Base-by-base conservation (phyloP, 2,329 filamentous ascomycete genomes). In the Trichoderma gracile region DNA sequence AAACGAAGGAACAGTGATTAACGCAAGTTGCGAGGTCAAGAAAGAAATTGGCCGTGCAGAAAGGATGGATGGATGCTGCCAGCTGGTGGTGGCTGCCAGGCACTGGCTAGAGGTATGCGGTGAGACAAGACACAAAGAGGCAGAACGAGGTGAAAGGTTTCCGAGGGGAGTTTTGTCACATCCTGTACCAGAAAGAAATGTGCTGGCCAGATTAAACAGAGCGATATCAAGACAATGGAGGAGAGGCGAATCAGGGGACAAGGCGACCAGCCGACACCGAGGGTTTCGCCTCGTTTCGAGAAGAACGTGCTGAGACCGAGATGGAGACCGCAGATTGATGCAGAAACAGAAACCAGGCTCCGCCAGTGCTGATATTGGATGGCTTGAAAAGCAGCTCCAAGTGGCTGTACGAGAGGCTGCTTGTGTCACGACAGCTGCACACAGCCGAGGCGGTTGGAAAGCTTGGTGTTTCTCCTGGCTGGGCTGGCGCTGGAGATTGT, bases 361-460 rank as follows among this genome's bases (percentile, higher is more conserved):
- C 45, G 23, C 23, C n/a, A 21, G 45, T 21, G 30, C 21, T 42
- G 30, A 25, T n/a, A 19, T 33, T 23, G 30, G 49, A 52, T 17
- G 49, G 30, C 12, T 52, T 50, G 15, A 21, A 40, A 21, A 33
- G 53, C 43, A 63, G 49, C 15, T 55, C 12, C n/a, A 40, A 50
- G 60, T 56, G 58, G 47, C 33, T 14, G 38, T 38, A 50, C 57
- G 23, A 47, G 42, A 47, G 21, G 17, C 45, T 50, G 33, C 49
- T n/a, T 56, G 64, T 65, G 57, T 38, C 23, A 65, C 64, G 30
- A 38, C 52, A 65, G 57, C 50, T 52, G 64, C 63, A 61, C 42
- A 17, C 23, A 40, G 47, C 58, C 58, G 58, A n/a, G 42, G 40
- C 47, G 47, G 58, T 53, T 61, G 58, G 38, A 33, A 40, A 45